These are phyloP conservation scores for Melampsora americana DNA, from an alignment of 1,284 basidiomycete species.

Conservation along the genomic window DNA sequence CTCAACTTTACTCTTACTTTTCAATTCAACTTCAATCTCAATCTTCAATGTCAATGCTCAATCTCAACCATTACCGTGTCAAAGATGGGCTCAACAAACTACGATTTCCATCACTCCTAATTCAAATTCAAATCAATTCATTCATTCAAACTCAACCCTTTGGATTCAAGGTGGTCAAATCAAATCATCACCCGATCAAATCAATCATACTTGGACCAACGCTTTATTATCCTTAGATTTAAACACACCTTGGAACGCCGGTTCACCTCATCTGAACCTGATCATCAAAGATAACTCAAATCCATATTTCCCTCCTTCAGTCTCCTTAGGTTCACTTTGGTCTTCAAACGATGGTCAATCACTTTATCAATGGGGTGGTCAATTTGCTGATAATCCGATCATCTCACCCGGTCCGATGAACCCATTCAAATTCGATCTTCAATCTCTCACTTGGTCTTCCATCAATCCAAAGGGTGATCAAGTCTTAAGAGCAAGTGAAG, in stretches of 20 bases:
- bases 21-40: too few relatives aligned
- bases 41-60: not conserved
- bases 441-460: slow-evolving; percentile 40
- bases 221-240: slow-evolving; percentile 49
- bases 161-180: slow-evolving; percentile 49
- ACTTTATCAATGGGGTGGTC: slow-evolving; percentile 49
- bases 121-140: not conserved
- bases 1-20: too few relatives aligned
- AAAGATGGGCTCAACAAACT: slow-evolving; percentile 28
- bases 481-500: slow-evolving; percentile 48
- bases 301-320: slow-evolving; percentile 48
- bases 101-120: slow-evolving; percentile 24
- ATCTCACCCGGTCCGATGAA: slow-evolving; percentile 47
- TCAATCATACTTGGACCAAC: slow-evolving; percentile 49
- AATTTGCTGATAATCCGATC: slow-evolving; percentile 47
- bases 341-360: slow-evolving; percentile 43
- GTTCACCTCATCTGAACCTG: slow-evolving; percentile 48
- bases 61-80: slow-evolving; percentile 40
- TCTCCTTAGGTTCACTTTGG: slow-evolving; percentile 48
- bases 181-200: slow-evolving; percentile 44
- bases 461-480: slow-evolving; percentile 47
- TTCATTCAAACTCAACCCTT: slow-evolving; percentile 25
- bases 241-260: slow-evolving; percentile 46
- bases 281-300: slow-evolving; percentile 48
- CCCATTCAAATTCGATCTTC: slow-evolving; percentile 47